A percentile compares a stretch with the other conserved stretches of the same genome.
phyloP scores from a whole-genome alignment of 1,284 basidiomycete genomes.

The Puccinia novopanici region DNA sequence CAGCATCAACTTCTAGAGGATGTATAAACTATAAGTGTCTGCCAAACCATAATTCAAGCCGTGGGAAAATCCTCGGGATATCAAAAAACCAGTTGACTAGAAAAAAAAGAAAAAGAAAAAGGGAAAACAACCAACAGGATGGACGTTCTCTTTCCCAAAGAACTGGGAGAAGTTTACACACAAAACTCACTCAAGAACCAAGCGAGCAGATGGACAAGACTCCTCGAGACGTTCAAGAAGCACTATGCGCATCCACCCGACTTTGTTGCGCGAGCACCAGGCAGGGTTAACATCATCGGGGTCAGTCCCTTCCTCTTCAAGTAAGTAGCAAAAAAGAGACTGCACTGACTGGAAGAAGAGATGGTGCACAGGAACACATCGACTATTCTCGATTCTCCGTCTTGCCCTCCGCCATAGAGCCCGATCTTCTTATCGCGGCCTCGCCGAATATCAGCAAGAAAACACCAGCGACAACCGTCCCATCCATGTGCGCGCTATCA shows the following conservation, averaged over 20 bases:
- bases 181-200: background rate
- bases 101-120: no score
- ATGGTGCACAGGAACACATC: conserved; percentile 31
- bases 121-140: no score
- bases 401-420: conserved; percentile 42
- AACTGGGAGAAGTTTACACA: conserved; percentile 12
- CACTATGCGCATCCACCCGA: conserved; percentile 3
- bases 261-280: conserved; percentile 34
- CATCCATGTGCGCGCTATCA: conserved; percentile 13
- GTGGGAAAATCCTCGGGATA: no score
- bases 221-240: background rate
- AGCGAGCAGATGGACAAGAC: background rate
- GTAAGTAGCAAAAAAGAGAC: background rate
- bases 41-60: no score
- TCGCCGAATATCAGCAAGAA: background rate
- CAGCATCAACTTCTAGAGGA: no score
- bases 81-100: no score
- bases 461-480: background rate
- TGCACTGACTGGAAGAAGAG: no score
- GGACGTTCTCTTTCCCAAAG: background rate
- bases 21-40: no score
- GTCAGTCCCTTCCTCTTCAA: conserved; percentile 1
- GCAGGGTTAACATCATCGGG: conserved; percentile 46
- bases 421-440: conserved; percentile 26
- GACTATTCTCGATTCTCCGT: conserved; percentile 46